phyloP scores from a whole-genome alignment of 2,329 filamentous ascomycete genomes.

The Mycogone perniciosa region DNA sequence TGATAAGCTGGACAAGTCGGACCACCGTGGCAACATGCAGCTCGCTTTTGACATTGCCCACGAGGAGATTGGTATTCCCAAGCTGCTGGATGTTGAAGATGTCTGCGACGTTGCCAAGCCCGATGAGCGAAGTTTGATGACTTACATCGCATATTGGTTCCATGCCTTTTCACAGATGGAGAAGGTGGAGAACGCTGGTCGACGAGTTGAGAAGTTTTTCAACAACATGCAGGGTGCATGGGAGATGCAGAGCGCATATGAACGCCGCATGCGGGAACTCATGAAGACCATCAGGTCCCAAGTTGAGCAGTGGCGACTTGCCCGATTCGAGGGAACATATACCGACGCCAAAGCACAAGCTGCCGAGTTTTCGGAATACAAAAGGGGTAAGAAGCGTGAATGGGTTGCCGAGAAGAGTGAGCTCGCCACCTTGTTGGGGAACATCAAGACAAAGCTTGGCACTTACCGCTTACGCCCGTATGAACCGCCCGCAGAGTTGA shows the following conservation, averaged over 20 bases:
- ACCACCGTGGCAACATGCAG: slow-evolving; percentile 96
- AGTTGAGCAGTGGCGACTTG: slow-evolving; percentile 66
- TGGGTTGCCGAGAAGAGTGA: slow-evolving; percentile 99
- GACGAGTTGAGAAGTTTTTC: slow-evolving; percentile 96
- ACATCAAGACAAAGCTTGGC: slow-evolving; percentile 97
- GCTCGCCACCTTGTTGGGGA: slow-evolving; percentile 83
- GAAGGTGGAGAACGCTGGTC: slow-evolving; percentile 92
- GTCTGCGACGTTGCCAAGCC: slow-evolving; percentile 95
- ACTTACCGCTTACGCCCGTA: slow-evolving; percentile 91
- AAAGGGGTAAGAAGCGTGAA: slow-evolving; percentile 79
- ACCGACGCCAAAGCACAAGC: slow-evolving; percentile 85
- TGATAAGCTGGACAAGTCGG: slow-evolving; percentile 85
- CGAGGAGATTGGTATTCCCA: slow-evolving; percentile 94
- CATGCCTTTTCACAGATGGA: slow-evolving; percentile 99
- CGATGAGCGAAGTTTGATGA: slow-evolving; percentile 96
- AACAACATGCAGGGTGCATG: slow-evolving; percentile 98
- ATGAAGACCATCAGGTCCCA: slow-evolving; percentile 69
- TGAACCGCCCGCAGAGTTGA: slow-evolving; percentile 77
- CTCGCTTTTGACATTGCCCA: slow-evolving; percentile 93
- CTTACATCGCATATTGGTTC: slow-evolving; percentile 99
- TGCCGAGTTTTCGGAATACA: slow-evolving; percentile 77
- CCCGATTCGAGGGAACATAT: slow-evolving; percentile 87
- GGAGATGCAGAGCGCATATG: slow-evolving; percentile 98
- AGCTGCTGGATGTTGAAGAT: slow-evolving; percentile 93
- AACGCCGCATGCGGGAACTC: slow-evolving; percentile 80